Base-by-base conservation (phyloP, 2,329 filamentous ascomycete genomes). In the Monosporascus ibericus region DNA sequence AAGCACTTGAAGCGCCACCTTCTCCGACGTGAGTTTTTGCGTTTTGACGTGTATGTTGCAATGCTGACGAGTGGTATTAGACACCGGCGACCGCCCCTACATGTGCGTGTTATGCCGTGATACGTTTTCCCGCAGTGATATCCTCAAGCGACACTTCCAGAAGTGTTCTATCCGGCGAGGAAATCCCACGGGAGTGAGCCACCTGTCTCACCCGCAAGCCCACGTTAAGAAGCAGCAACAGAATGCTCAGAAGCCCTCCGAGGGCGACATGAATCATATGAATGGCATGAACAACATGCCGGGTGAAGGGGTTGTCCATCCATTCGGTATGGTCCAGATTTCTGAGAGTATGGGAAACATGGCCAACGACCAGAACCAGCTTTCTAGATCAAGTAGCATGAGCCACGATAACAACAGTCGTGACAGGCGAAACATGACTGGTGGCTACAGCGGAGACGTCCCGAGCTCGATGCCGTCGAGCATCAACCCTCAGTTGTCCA, bases 1-100 rank as follows among this genome's bases (percentile, higher is more conserved):
- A 97, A 99, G 79, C 94, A 97, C 73, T 74, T 97, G 63, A 97
- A 97, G 81, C 88, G 94, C 65, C 94, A 97, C 79, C 81, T 97
- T 54, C 77, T 97, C 63, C 82, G 94, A 80, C 94, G 92, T 96
- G 82, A 91, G 92, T 88, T 25, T 47, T 48, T 38, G 48, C 46
- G 24, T 47, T 48, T 48, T 47, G 30, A 46, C 22, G 36, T 42
- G 18, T 27, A 22, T 11, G 24, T 49, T 47, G 20, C 47, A 22
- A 48, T 47, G 52, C 53, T 65, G 55, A 60, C 55, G 49, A 30
- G 40, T 27, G 47, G 36, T 20, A 46, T 46, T 64, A 96, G 92
- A 99, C 76, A 97, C 94, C 56, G 94, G 94, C 66, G 92, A 97
- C 71, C 90, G 94, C 60, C 94, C 94, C 52, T 99, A 99, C 76